Evolutionary conservation across 106 monocot genomes (phyloP).

Genomic region (Allium sativum): DNA sequence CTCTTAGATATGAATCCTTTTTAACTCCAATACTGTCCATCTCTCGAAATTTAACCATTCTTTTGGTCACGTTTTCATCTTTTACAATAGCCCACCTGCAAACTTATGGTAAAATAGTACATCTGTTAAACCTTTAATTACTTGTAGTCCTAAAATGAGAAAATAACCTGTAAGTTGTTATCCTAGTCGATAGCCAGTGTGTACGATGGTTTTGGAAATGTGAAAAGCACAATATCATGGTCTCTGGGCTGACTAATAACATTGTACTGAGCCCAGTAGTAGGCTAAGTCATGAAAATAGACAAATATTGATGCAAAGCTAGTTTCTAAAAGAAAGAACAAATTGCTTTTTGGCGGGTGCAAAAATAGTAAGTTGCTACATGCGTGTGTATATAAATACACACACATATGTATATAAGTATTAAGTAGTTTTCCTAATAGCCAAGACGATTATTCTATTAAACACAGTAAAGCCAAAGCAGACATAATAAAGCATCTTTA

Average conservation of each 20-base stretch:
- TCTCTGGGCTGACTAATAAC: slow-evolving; percentile 48
- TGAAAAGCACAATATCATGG: slow-evolving; percentile 72
- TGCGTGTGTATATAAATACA: no score
- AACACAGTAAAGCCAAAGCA: no score
- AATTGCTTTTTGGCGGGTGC: no score
- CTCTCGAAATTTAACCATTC: slow-evolving; percentile 82
- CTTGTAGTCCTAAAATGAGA: not conserved
- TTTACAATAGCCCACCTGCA: slow-evolving; percentile 82
- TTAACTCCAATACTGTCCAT: slow-evolving; percentile 83
- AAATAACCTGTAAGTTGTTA: slow-evolving; percentile 1
- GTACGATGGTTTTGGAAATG: slow-evolving; percentile 13
- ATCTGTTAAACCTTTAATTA: not conserved
- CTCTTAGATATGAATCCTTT: slow-evolving; percentile 84
- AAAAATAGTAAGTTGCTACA: no score
- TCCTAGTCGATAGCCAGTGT: slow-evolving; percentile 58
- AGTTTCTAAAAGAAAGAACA: no score
- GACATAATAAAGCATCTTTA: no score
- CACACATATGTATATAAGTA: no score
- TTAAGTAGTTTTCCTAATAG: no score
- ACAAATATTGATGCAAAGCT: no score
- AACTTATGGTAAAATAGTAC: not conserved
- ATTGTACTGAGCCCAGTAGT: slow-evolving; percentile 83
- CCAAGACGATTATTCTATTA: no score
- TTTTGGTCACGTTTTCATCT: slow-evolving; percentile 46
- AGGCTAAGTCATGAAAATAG: slow-evolving; percentile 57